Conservation (phyloP, 352 stramenopile species). For the Lagenidium sp. region DNA sequence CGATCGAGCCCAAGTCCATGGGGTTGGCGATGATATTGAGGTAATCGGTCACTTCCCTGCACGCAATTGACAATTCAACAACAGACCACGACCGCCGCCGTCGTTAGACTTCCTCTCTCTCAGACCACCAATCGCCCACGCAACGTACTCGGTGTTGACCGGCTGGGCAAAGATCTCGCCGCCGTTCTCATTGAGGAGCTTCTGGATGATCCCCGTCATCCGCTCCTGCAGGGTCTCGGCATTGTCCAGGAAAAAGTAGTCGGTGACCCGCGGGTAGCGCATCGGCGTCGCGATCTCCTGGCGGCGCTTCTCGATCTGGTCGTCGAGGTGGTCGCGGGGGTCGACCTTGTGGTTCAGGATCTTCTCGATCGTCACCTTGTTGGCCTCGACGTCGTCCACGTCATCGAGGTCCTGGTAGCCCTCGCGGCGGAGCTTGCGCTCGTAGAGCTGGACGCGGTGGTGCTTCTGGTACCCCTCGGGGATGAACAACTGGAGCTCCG, state of each 20-base stretch:
- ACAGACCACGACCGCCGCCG: no score
- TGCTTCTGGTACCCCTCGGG: constrained; percentile 81
- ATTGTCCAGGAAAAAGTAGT: constrained; percentile 79
- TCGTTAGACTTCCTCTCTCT: no score
- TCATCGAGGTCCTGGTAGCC: constrained; percentile 82
- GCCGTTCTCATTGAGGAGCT: constrained; percentile 74
- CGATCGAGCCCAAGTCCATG: constrained; percentile 84
- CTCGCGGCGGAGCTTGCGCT: constrained; percentile 72
- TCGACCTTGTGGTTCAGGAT: constrained; percentile 84
- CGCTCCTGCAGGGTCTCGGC: constrained; percentile 55
- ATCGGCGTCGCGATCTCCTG: constrained; percentile 33
- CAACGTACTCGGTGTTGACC: constrained; percentile 58
- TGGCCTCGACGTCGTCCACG: constrained; percentile 80
- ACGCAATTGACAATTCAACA: constrained; percentile 4
- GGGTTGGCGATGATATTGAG: constrained; percentile 82
- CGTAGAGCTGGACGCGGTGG: constrained; percentile 76
- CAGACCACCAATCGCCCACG: no score
- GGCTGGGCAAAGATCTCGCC: constrained; percentile 77
- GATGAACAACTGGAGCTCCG: constrained; percentile 80
- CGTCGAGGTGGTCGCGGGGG: constrained; percentile 67
- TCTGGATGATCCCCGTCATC: constrained; percentile 68
- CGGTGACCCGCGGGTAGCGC: constrained; percentile 66
- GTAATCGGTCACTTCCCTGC: constrained; percentile 72
- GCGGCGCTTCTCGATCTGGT: constrained; percentile 73
- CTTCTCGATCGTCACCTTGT: constrained; percentile 84